Percentiles rank a stretch among this genome's conserved stretches.
Evolutionary conservation across 768 basidiomycete genomes (phyloP).

Genomic region (Rhizopogon vesiculosus): DNA sequence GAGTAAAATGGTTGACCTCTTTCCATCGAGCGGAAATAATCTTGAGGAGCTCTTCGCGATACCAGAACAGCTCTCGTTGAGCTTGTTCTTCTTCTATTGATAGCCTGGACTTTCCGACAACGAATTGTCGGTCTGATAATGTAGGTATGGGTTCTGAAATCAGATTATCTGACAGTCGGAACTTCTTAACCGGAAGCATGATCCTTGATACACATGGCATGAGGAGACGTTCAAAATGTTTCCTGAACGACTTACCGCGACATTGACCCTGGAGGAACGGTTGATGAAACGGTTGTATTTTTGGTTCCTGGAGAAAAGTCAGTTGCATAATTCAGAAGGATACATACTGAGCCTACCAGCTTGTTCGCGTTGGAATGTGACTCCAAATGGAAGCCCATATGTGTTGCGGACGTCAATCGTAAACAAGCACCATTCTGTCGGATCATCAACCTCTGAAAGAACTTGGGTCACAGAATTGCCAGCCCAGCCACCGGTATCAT

Average conservation of each 20-base stretch:
- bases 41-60: conserved; percentile 82
- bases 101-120: conserved; percentile 71
- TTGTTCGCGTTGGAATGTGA: conserved; percentile 65
- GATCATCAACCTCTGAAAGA: conserved; percentile 40
- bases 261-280: conserved; percentile 86
- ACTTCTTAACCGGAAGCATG: conserved; percentile 67
- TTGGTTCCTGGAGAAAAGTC: conserved; percentile 32
- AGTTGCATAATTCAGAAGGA: neutral
- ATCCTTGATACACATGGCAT: conserved; percentile 36
- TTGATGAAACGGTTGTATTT: conserved; percentile 39
- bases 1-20: conserved; percentile 53
- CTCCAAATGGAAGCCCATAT: conserved; percentile 89
- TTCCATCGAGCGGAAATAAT: conserved; percentile 71
- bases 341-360: conserved; percentile 39
- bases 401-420: conserved; percentile 89
- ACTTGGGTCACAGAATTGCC: conserved; percentile 14
- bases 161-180: conserved; percentile 53
- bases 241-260: conserved; percentile 50
- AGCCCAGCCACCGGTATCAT: conserved; percentile 15
- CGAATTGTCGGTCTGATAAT: conserved; percentile 85
- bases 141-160: conserved; percentile 74
- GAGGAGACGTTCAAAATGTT: neutral
- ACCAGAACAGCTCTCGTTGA: conserved; percentile 92
- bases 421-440: conserved; percentile 79
- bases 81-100: conserved; percentile 52